A percentile compares a stretch with the other conserved stretches of the same genome.
These are phyloP conservation scores for Teratosphaeria destructans DNA, from an alignment of 2,329 filamentous ascomycete species.

Conservation along the genomic window DNA sequence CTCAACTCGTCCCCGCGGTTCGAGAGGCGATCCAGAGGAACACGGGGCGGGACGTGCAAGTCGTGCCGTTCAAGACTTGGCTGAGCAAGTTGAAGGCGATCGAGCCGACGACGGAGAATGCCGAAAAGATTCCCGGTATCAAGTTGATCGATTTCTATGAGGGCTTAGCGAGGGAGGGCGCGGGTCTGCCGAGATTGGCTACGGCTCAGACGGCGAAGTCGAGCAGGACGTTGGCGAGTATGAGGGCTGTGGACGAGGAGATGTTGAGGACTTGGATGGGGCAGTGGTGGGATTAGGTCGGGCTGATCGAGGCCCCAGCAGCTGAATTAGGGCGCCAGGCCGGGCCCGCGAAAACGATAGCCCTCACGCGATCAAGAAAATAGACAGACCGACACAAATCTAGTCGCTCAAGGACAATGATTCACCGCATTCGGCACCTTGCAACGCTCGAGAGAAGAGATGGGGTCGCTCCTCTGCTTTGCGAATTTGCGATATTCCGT, in stretches of 20 bases:
- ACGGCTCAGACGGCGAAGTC: slow-evolving; percentile 16
- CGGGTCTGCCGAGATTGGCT: slow-evolving; percentile 11
- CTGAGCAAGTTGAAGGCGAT: slow-evolving; percentile 9
- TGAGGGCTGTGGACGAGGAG: slow-evolving; percentile 12
- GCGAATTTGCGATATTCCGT: no score
- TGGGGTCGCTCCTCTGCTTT: no score
- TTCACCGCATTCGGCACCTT: not conserved
- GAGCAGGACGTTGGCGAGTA: slow-evolving; percentile 21
- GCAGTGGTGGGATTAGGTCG: not conserved
- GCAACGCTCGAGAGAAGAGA: not conserved
- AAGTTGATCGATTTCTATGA: slow-evolving; percentile 24
- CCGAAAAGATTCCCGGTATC: slow-evolving; percentile 15
- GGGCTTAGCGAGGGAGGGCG: slow-evolving; percentile 7
- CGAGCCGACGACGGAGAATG: slow-evolving; percentile 11
- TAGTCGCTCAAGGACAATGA: not conserved
- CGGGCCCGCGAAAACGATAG: no score
- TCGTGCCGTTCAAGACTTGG: slow-evolving; percentile 16
- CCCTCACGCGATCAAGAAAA: not conserved
- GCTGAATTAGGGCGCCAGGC: no score
- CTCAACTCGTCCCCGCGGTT: slow-evolving; percentile 12
- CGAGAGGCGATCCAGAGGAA: slow-evolving; percentile 2
- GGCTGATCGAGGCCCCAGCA: no score
- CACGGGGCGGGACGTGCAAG: not conserved
- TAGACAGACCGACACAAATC: not conserved
- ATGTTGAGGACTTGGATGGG: slow-evolving; percentile 9